Evolutionary conservation across 2,329 filamentous ascomycete genomes (phyloP), one percentile per base, ranked within the genome.

Genomic region (Canariomyces notabilis): DNA sequence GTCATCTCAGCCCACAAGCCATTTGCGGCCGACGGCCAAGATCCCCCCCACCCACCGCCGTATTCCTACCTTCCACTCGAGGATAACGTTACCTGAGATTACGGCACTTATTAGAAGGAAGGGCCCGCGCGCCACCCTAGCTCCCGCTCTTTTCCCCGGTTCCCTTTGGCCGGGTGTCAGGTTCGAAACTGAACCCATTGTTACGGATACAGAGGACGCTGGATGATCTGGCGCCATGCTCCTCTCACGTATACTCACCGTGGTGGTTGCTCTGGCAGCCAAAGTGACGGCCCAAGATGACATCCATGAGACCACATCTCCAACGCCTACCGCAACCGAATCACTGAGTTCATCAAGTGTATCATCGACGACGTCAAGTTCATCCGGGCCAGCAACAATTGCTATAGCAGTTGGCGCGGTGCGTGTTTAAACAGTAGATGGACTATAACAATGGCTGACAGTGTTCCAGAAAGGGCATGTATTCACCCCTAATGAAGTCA

Each of bases 401-500:
- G 22, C 39, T 16, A 51, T 59, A 9, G 36, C 42, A 3, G 57
- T 58, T 16, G 57, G 56, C 31, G 46, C 46, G 11, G 54, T 57
- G 52, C 20, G 54, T 44, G 4, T 12, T 9, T 15, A n/a, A 35
- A 12, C 11, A 15, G 15, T 11, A 22, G 3, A 2, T n/a, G 37
- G 12, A 43, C 37, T 7, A 40, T 21, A 46, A 36, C 16, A 47
- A 35, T 23, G 21, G 26, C 37, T 40, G 7, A 46, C 19, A 31
- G 23, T 15, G 14, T 33, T 41, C 18, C 18, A 64, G 60, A 59
- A 59, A 14, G 60, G 59, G 8, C 61, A 61, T 50, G 59, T 59
- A 41, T 72, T 71, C 40, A 51, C 46, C 1, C 71, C 71, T 1
- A 57, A 64, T 40, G 44, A 60, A 38, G 44, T 64, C 1, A 58